Evolutionary conservation across 805 yeast genomes (phyloP).

Genomic region (Sugiyamaella marilandica): DNA sequence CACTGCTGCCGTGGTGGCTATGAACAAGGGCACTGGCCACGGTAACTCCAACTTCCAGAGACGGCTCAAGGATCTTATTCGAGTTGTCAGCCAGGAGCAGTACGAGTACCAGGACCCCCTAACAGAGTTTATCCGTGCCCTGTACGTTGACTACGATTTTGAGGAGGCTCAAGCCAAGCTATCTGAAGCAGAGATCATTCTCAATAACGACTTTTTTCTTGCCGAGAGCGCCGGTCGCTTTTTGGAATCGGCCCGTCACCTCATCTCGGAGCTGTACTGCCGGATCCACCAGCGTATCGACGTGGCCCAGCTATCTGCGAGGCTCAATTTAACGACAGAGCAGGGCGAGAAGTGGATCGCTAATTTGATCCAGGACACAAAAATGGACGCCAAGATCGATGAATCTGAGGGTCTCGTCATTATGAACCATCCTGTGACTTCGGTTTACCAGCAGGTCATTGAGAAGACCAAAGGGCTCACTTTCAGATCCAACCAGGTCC

Average conservation of each 20-base stretch:
- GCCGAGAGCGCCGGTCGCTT: constrained; percentile 39
- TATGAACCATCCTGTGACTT: constrained; percentile 48
- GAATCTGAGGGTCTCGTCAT: constrained; percentile 49
- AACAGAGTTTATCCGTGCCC: constrained; percentile 49
- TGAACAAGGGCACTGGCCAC: constrained; percentile 27
- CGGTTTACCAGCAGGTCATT: constrained; percentile 62
- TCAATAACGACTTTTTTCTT: constrained; percentile 56
- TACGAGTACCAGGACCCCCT: constrained; percentile 66
- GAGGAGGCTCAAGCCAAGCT: constrained; percentile 48
- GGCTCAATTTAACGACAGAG: constrained; percentile 42
- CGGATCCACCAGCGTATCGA: constrained; percentile 50
- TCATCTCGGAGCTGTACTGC: constrained; percentile 50
- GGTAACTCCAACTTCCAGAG: constrained; percentile 41
- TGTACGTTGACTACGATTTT: constrained; percentile 57
- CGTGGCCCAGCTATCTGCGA: constrained; percentile 41
- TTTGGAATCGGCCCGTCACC: constrained; percentile 44
- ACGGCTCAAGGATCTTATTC: constrained; percentile 53
- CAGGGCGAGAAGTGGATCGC: constrained; percentile 51
- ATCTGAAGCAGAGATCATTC: constrained; percentile 42
- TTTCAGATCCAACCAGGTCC: constrained; percentile 54
- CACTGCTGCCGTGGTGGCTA: constrained; percentile 49
- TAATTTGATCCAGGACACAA: constrained; percentile 44
- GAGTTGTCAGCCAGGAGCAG: constrained; percentile 54
- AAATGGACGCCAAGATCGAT: constrained; percentile 51
- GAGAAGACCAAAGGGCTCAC: constrained; percentile 64